phyloP scores from a whole-genome alignment of 2,329 filamentous ascomycete species.

The Hymenotorrendiella dingleyae region DNA sequence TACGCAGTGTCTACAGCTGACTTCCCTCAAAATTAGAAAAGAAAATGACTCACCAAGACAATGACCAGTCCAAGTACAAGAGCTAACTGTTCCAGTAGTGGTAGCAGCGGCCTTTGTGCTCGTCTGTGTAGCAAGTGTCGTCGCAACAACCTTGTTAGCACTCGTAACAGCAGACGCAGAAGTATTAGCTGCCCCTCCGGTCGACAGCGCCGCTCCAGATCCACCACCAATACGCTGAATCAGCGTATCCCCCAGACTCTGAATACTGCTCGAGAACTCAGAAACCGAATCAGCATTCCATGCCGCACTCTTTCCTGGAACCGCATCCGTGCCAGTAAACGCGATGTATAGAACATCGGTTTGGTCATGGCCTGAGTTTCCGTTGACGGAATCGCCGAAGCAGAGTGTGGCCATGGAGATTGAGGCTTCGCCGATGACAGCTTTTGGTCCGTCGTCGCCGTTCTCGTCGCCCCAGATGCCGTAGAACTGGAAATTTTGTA shows the following conservation, averaged over 20 bases:
- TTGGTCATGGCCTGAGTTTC: slow-evolving; percentile 48
- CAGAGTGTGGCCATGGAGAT: slow-evolving; percentile 53
- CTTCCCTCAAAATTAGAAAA: neutral
- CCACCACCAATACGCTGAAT: slow-evolving; percentile 34
- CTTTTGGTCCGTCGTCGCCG: slow-evolving; percentile 41
- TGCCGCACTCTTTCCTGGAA: slow-evolving; percentile 48
- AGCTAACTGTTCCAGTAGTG: too few relatives aligned
- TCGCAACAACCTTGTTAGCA: slow-evolving; percentile 2
- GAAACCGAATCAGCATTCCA: slow-evolving; percentile 46
- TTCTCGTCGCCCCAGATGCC: slow-evolving; percentile 59
- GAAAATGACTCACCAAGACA: slow-evolving; percentile 11
- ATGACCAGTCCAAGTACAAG: slow-evolving; percentile 16
- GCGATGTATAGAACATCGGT: slow-evolving; percentile 58
- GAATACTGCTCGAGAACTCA: slow-evolving; percentile 49
- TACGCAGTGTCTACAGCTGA: too few relatives aligned
- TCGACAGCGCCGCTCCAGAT: neutral
- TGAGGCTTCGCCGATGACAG: slow-evolving; percentile 50
- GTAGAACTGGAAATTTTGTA: slow-evolving; percentile 38
- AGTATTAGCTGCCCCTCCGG: neutral
- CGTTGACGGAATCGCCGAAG: slow-evolving; percentile 47
- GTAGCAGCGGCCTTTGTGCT: neutral
- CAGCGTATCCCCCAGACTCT: slow-evolving; percentile 44
- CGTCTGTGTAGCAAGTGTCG: neutral
- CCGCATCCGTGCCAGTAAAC: slow-evolving; percentile 50
- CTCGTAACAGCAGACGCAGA: slow-evolving; percentile 1